Conservation (phyloP, 176 grass and related monocot species). For the Avena insularis region DNA sequence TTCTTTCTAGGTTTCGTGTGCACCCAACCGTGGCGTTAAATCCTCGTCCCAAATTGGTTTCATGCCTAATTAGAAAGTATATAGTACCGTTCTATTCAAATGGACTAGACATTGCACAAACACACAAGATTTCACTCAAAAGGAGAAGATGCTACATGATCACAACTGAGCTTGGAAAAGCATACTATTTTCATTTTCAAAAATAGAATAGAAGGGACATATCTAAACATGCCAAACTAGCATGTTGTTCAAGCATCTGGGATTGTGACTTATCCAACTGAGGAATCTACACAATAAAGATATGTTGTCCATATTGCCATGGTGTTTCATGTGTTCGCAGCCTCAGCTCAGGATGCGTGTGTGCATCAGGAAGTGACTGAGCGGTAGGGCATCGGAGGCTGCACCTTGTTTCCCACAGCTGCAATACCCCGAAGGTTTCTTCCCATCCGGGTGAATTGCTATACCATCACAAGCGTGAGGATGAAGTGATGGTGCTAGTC, state of each 20-base stretch:
- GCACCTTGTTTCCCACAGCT: not conserved
- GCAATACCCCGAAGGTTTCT: not conserved
- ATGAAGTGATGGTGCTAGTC: too few relatives aligned
- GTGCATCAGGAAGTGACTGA: not conserved
- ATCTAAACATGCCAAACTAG: not conserved
- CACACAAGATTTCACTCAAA: not conserved
- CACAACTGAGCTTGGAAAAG: not conserved
- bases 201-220: not conserved
- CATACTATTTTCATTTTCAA: not conserved
- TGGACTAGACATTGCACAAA: not conserved
- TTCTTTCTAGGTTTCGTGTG: too few relatives aligned
- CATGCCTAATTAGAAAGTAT: too few relatives aligned
- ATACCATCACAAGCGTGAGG: too few relatives aligned
- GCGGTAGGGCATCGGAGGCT: not conserved
- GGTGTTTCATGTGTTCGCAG: slow-evolving; percentile 33
- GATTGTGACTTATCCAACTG: too few relatives aligned
- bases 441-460: not conserved
- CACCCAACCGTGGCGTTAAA: too few relatives aligned
- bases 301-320: slow-evolving; percentile 38
- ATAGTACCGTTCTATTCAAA: not conserved
- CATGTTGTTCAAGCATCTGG: too few relatives aligned
- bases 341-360: slow-evolving; percentile 10
- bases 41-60: not conserved
- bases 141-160: not conserved
- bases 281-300: too few relatives aligned